Conservation (phyloP, 108 stramenopile genomes). For the Skeletonema costatum region DNA sequence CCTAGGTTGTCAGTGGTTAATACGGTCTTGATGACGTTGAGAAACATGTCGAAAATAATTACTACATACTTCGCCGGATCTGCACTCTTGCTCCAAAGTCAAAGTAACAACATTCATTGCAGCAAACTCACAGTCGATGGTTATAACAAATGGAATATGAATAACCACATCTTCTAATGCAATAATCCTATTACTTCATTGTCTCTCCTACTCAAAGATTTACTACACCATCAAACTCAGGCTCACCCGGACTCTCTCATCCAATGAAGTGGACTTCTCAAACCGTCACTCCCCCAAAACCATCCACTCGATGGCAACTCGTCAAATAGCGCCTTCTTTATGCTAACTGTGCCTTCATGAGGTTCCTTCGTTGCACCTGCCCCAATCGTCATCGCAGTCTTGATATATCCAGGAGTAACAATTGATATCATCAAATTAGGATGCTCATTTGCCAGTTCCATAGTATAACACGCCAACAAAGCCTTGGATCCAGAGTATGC, state of each 20-base stretch:
- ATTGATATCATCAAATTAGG: constrained; percentile 52
- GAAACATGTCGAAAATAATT: no score
- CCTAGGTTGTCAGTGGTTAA: no score
- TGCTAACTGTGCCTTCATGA: constrained; percentile 51
- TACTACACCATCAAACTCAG: constrained; percentile 57
- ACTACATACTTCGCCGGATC: no score
- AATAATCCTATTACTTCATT: no score
- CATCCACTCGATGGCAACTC: constrained; percentile 48
- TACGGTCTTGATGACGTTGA: no score
- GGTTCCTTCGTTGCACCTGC: constrained; percentile 56
- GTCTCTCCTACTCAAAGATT: not conserved
- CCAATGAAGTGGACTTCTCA: constrained; percentile 59
- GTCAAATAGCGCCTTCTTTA: constrained; percentile 45
- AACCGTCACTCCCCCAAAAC: constrained; percentile 70
- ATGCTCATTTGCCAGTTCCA: constrained; percentile 47
- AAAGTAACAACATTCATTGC: no score
- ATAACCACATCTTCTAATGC: no score
- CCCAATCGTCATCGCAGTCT: constrained; percentile 60
- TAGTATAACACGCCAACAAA: constrained; percentile 61
- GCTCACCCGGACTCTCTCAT: constrained; percentile 73
- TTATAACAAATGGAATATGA: no score
- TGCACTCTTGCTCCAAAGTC: no score
- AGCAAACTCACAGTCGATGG: no score
- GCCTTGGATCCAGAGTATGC: constrained; percentile 61
- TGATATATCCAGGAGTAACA: constrained; percentile 69